Evolutionary conservation across 2,329 filamentous ascomycete genomes (phyloP), one percentile per base, ranked within the genome.

Genomic region (Fusarium anthophilum): DNA sequence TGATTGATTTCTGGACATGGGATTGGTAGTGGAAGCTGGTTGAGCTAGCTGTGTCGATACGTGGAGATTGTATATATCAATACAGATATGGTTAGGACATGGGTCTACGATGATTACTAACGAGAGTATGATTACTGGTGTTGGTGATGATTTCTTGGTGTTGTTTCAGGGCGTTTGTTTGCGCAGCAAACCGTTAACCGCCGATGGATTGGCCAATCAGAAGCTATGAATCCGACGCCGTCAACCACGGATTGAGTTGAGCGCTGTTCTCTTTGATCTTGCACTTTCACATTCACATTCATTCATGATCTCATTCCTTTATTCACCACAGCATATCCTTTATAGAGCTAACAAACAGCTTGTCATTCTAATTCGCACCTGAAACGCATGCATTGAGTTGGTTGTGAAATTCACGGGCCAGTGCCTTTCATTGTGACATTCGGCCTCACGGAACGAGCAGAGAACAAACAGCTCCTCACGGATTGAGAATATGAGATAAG

Each of bases 41-140:
- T 55, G 56, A 71, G 48, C 35, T 50, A 15, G 55, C 51, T 58
- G 57, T 69, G 62, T 68, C 37, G 61, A 50, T 44, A 58, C 51
- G 58, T 72, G 58, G 39, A 69, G 60, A 70, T 66, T 76, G 68
- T 75, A 74, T 73, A 77, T 69, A 77, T 73, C 57, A 50, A 69
- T 76, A 76, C 64, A 54, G 50, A 75, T 69, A 77, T 76, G 58
- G 50, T 43, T 69, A 70, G 55, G 62, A 69, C 62, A 57, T 41
- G 38, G 43, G 64, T 61, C 59, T n/a, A 58, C 58, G 44, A 55
- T 22, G 28, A 44, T 20, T 11, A 18, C 20, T 30, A 30, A 55
- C 20, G 3, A n/a, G 7, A 10, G 24, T n/a, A 26, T 22, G 20
- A 11, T 13, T 50, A 2, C 15, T 53, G 12, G 5, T 48, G 41